Conservation (phyloP, 2,329 filamentous ascomycete species). For the Daldinia sp. region DNA sequence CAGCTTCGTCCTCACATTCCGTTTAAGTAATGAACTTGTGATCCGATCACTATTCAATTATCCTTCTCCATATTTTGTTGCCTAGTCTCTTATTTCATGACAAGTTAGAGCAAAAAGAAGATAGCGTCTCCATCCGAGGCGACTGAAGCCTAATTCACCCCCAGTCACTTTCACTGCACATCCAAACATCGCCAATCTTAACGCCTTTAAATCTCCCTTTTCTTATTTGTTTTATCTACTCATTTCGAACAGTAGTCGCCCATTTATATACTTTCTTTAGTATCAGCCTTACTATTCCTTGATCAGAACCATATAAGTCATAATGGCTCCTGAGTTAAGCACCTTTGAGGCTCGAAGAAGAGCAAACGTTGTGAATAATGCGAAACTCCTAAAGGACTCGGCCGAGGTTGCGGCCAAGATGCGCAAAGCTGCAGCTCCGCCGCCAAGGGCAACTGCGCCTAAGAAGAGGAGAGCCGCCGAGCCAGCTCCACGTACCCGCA, state of each 20-base stretch:
- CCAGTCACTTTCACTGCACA: slow-evolving; percentile 1
- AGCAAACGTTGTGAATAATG: slow-evolving; percentile 90
- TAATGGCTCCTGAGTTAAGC: slow-evolving; percentile 72
- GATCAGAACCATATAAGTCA: slow-evolving; percentile 34
- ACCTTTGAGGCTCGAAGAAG: slow-evolving; percentile 88
- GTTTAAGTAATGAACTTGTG: not conserved
- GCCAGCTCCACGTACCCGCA: slow-evolving; percentile 60
- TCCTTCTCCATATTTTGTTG: not conserved
- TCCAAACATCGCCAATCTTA: not conserved
- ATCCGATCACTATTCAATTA: not conserved
- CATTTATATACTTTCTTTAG: not conserved
- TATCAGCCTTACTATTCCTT: not conserved
- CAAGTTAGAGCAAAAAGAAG: slow-evolving; percentile 3
- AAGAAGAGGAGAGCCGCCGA: slow-evolving; percentile 57
- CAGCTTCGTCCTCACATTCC: not conserved
- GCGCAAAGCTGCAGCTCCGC: slow-evolving; percentile 69
- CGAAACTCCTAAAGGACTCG: slow-evolving; percentile 78
- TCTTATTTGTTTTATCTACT: not conserved
- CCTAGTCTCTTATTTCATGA: not conserved
- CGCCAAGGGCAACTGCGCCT: slow-evolving; percentile 58
- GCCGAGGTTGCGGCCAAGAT: slow-evolving; percentile 77
- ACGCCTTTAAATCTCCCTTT: not conserved
- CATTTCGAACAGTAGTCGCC: not conserved
- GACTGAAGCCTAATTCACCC: slow-evolving; percentile 11
- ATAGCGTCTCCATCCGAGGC: slow-evolving; percentile 7